Base-by-base conservation (phyloP, 495 filamentous ascomycete species). In the Amniculicola lignicola region DNA sequence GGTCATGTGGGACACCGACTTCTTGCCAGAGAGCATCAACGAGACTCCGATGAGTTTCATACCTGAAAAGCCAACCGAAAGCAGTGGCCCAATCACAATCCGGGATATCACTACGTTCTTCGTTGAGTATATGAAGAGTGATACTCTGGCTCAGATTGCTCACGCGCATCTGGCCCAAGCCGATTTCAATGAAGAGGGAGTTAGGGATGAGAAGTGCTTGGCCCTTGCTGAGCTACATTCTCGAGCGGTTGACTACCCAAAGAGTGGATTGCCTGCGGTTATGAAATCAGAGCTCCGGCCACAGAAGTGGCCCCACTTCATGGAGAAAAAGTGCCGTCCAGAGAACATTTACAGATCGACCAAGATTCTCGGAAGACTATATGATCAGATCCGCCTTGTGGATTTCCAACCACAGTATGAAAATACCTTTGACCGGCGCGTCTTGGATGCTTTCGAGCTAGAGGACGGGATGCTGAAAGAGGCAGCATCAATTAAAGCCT, bases 121-220 rank as follows among this genome's bases (percentile, higher is more conserved):
- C 63, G 88, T 96, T 7, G 79, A 75, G 0, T 96, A 92, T 65
- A 96, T 99, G 83, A 95, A 94, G 69, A 89, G 95, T 59, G 88
- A 97, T 67, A 78, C 77, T 22, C 77, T 98, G 15, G 81, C 82
- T 3, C 74, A 71, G 28, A 95, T 98, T 60, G 93, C 93, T 0
- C 82, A 83, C 61, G 82, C 90, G 0, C 93, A 97, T 72, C 72
- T 93, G 40, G 91, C 87, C 11, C 82, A 78, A 65, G 84, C 88
- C 1, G 94, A 98, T 67, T 64, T 45, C 6, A 71, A 79, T 10
- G 64, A 66, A 0, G 68, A 77, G 1, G 87, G 90, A 7, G 83
- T 89, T 0, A 84, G 84, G 59, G 76, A 84, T 50, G 58, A 73
- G 0, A 85, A 82, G 54, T 96, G 90, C 49, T 54, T 93, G 0